Conservation (phyloP, 139 green algal species). For the Chlamydomonas incerta region DNA sequence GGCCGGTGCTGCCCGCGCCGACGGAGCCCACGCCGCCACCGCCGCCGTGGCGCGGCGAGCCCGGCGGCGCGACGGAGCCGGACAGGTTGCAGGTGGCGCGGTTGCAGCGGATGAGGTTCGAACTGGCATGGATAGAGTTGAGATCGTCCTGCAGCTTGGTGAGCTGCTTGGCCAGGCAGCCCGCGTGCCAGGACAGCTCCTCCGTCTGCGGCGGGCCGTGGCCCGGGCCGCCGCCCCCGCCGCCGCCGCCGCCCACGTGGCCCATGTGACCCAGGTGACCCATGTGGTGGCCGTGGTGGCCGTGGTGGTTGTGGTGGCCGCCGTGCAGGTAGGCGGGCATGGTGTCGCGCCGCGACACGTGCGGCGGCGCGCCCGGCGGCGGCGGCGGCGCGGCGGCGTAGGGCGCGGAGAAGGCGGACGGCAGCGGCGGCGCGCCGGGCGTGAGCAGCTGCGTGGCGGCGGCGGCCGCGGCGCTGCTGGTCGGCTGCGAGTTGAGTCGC, state of each 20-base stretch:
- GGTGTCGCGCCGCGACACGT: not conserved
- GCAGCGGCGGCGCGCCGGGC: too few species aligned
- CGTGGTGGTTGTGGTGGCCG: not conserved
- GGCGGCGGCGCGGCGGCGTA: too few species aligned
- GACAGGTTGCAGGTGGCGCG: slow-evolving; percentile 28
- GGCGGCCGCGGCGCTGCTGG: too few species aligned
- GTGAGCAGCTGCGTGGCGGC: too few species aligned
- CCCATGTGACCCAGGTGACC: not conserved
- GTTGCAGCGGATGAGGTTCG: slow-evolving; percentile 31
- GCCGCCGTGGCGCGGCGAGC: not conserved
- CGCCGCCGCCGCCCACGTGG: not conserved
- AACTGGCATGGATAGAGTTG: not conserved
- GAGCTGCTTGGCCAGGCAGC: slow-evolving; percentile 28
- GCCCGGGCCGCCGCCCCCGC: too few species aligned
- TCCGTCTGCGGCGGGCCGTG: not conserved
- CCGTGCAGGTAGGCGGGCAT: not conserved
- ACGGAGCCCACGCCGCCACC: not conserved
- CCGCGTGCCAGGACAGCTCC: slow-evolving; percentile 35
- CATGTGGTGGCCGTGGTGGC: not conserved
- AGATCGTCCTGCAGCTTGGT: slow-evolving; percentile 37
- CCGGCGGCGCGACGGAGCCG: not conserved
- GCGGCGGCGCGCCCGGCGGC: not conserved
- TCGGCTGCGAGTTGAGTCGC: too few species aligned
- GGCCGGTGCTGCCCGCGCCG: not conserved
- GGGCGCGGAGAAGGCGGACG: too few species aligned